Base-by-base conservation (phyloP, 202 grass and related monocot species). In the Elaeis oleifera region DNA sequence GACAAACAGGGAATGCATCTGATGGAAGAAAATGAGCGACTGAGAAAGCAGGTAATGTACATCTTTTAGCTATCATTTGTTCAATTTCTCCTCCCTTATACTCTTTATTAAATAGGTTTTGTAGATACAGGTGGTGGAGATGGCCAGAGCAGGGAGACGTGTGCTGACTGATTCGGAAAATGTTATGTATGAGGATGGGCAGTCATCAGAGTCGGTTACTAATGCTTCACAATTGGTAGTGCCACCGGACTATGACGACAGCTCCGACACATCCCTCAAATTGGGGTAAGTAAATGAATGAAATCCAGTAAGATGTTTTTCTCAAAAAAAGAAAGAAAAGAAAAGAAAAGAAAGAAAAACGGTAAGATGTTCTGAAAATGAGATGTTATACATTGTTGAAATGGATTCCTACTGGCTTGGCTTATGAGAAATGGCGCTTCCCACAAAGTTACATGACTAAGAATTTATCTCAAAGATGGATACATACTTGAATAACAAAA, bases 201-300 rank as follows among this genome's bases (percentile, higher is more conserved):
- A 74, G 39, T 90, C 86, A 11, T 79, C 83, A 57, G 83, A 95
- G 70, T 90, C 83, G 18, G 74, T 84, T 20, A 85, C 78, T 17
- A 88, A 88, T 58, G 25, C 75, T 2, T 81, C 78, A 1, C 63
- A 81, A 49, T 55, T 31, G 0, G 73, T 52, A 56, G 15, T 59
- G 9, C 52, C 76, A n/a, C 53, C 36, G 8, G 73, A 80, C 72
- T 31, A 70, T 3, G 71, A 87, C 2, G 68, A 81, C 28, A 78
- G 76, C 74, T 77, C 78, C 4, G 80, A 95, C 58, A 89, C 76
- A 6, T 78, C 76, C 9, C 86, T 95, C 21, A 79, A 76, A 79
- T 77, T 90, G 18, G 77, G 90, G 86, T 95, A 75, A 25, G 7
- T 18, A 60, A 18, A 27, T 36, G 3, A 18, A 17, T 17, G 16